A percentile compares a stretch with the other conserved stretches of the same genome.
Evolutionary conservation across 495 filamentous ascomycete species (phyloP).

Genomic region (Aspergillus ostianus): DNA sequence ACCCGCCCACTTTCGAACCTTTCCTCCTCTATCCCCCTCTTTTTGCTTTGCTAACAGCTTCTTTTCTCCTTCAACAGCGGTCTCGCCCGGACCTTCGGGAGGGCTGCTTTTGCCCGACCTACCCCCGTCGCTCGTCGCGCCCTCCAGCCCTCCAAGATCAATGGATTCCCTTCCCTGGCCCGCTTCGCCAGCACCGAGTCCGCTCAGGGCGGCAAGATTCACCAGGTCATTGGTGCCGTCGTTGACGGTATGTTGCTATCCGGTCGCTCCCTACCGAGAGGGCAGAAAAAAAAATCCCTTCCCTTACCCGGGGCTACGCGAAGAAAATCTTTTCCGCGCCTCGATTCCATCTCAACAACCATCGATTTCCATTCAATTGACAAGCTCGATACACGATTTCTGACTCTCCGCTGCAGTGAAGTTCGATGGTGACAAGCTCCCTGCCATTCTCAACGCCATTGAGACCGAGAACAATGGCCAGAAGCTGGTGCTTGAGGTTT

Average conservation of each 20-base stretch:
- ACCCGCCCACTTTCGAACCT: constrained; percentile 36
- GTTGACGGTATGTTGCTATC: constrained; percentile 58
- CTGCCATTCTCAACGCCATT: constrained; percentile 96
- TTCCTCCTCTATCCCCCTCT: constrained; percentile 42
- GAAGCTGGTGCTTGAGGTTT: constrained; percentile 94
- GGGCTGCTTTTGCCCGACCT: constrained; percentile 71
- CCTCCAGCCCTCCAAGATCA: constrained; percentile 60
- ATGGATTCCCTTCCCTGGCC: constrained; percentile 60
- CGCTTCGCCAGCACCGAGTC: constrained; percentile 69
- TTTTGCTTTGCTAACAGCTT: constrained; percentile 31
- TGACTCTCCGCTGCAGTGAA: constrained; percentile 63
- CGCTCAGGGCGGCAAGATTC: constrained; percentile 72
- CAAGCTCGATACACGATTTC: constrained; percentile 31
- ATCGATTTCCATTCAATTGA: constrained; percentile 37
- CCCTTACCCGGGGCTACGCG: constrained; percentile 31
- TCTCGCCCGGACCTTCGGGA: constrained; percentile 75
- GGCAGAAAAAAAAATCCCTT: constrained; percentile 26
- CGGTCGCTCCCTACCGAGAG: constrained; percentile 13
- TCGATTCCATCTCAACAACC: constrained; percentile 33
- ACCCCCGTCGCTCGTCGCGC: constrained; percentile 65
- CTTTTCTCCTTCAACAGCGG: constrained; percentile 54
- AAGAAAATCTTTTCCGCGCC: constrained; percentile 45
- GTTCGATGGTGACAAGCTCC: constrained; percentile 93
- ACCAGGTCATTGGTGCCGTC: constrained; percentile 78
- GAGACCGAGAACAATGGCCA: constrained; percentile 86